Evolutionary conservation across 179 eudicot species (phyloP), one percentile per base, ranked within the genome.

Genomic region (Beta lomatogona): DNA sequence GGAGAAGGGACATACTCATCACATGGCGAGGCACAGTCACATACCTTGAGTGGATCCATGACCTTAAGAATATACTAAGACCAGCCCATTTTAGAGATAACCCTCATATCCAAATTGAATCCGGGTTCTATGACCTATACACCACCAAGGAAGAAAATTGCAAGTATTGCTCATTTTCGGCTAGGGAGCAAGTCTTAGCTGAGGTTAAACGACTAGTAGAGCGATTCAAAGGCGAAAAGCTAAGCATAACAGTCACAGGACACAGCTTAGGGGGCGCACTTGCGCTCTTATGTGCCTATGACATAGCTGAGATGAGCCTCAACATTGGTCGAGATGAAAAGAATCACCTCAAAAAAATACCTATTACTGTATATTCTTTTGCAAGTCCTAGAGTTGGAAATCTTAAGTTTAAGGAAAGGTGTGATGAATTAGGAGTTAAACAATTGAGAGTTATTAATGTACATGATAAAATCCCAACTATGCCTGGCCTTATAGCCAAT

Each of bases 21-120:
- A 90, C 93, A 0, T 91, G 97, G 97, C 87, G 98, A 18, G 98
- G 98, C 54, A 94, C 98, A 0, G 97, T 91, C 22, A 93, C 98
- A 0, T 90, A 89, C 87, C 86, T 93, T 5, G 98, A 94, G 59
- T 94, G 98, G 98, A 85, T 93, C 83, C 94, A 91, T 68, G 95
- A 94, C 77, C 85, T 94, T 1, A 90, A 90, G 70, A 92, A 94
- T 82, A 85, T 93, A 4, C 88, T 93, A 14, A 84, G 87, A 18
- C 98, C 98, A 0, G 95, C 92, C 12, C 89, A 88, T 25, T 93
- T 93, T 71, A 73, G 89, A 0, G 80, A 88, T 52, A 92, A 93
- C 82, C 90, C 92, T 0, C 57, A 86, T 14, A 79, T 93, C 83
- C 93, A 93, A 70, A 90, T 94, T 46, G 98, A 93, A 71, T 89